Evolutionary conservation across 73 alveolate genomes (phyloP).

Genomic region (Tetrahymena thermophila): DNA sequence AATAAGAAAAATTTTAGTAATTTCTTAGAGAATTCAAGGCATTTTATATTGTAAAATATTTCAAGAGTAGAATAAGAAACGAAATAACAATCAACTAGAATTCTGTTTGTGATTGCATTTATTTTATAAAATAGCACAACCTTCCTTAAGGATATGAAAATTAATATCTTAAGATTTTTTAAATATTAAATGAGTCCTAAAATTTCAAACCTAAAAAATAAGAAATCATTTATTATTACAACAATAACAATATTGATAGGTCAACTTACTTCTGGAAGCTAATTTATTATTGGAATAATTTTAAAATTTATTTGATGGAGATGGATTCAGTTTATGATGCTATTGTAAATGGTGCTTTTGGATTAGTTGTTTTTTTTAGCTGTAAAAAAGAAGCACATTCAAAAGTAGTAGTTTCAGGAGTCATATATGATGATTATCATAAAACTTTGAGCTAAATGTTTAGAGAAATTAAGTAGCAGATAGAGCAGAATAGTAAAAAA

Average conservation of each 20-base stretch:
- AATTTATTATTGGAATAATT: not conserved
- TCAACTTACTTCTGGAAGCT: not conserved
- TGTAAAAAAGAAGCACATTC: not conserved
- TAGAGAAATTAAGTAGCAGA: not conserved
- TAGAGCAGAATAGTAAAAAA: not conserved
- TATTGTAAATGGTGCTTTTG: not conserved
- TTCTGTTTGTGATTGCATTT: not conserved
- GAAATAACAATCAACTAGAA: not conserved
- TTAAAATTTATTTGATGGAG: no score
- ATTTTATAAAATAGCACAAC: no score
- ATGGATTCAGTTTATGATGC: not conserved
- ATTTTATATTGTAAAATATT: no score
- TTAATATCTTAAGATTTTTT: no score
- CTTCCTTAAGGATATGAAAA: not conserved
- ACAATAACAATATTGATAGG: not conserved
- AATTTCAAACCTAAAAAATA: not conserved
- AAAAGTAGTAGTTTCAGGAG: not conserved
- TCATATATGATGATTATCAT: not conserved
- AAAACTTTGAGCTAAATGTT: not conserved
- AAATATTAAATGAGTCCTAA: no score
- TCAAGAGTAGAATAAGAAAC: not conserved
- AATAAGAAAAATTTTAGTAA: no score
- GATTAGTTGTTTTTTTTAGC: not conserved
- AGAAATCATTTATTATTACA: no score
- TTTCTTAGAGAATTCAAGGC: not conserved